These are phyloP conservation scores for Spencermartinsiella ligniputridi DNA, from an alignment of 1,139 yeast species.

Conservation along the genomic window DNA sequence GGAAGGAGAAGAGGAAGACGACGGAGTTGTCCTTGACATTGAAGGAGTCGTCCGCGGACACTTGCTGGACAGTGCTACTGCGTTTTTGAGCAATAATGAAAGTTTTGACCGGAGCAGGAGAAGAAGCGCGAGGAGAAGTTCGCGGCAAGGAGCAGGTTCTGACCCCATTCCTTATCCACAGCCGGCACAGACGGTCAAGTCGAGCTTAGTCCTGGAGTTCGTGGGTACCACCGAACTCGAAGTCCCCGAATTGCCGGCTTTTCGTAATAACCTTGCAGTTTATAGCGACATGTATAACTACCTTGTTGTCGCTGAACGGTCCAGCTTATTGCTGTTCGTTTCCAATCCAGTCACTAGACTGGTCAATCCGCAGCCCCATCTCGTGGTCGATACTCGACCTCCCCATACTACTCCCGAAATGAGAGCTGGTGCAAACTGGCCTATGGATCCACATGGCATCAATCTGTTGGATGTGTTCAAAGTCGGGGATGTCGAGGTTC, in stretches of 20 bases:
- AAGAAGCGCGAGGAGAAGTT: neutral
- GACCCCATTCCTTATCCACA: conserved; percentile 6
- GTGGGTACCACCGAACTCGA: neutral
- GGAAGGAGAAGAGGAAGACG: conserved; percentile 22
- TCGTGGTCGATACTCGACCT: conserved; percentile 20
- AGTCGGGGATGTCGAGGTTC: conserved; percentile 33
- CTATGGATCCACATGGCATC: conserved; percentile 48
- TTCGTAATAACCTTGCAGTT: conserved; percentile 24
- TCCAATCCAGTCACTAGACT: conserved; percentile 18
- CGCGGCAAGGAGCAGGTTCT: neutral
- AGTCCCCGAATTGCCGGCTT: conserved; percentile 15
- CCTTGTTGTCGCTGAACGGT: conserved; percentile 21
- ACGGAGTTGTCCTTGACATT: neutral
- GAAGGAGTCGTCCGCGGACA: neutral
- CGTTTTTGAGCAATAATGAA: neutral
- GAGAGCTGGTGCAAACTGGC: conserved; percentile 27
- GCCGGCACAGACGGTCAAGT: conserved; percentile 12
- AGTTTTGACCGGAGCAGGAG: neutral
- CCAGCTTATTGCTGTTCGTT: conserved; percentile 19
- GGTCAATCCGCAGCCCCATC: conserved; percentile 13
- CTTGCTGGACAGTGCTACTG: conserved; percentile 1
- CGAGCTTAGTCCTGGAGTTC: conserved; percentile 15
- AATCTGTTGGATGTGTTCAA: conserved; percentile 42
- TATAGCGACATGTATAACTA: conserved; percentile 17
- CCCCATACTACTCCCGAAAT: conserved; percentile 16